Conservation (phyloP, 1,139 yeast genomes). For the Saccharomyces pastorianus region DNA sequence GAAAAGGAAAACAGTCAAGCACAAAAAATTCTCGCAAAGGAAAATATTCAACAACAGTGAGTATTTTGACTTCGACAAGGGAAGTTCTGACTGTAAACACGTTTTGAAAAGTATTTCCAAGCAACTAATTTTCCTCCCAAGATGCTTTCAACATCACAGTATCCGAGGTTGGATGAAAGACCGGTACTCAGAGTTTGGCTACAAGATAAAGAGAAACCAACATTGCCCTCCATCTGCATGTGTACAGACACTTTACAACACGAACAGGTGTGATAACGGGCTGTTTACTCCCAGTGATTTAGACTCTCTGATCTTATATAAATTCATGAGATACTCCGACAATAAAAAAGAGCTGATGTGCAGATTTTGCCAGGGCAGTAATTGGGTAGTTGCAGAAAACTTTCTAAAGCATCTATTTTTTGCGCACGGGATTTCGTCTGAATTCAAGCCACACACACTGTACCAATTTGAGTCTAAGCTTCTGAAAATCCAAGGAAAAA, state of each 20-base stretch:
- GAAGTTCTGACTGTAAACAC: constrained; percentile 10
- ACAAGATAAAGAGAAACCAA: constrained; percentile 12
- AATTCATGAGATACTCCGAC: constrained; percentile 10
- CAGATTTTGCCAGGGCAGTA: constrained; percentile 17
- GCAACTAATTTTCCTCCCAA: constrained; percentile 9
- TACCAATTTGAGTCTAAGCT: not conserved
- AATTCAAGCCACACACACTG: constrained; percentile 1
- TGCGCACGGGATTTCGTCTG: constrained; percentile 19
- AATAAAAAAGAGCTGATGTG: constrained; percentile 12
- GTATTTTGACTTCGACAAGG: not conserved
- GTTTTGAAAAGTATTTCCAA: not conserved
- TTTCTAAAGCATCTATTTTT: constrained; percentile 17
- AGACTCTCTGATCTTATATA: constrained; percentile 8
- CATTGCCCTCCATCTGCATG: constrained; percentile 15
- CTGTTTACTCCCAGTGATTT: not conserved
- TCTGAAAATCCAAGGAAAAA: not conserved
- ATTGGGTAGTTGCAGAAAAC: constrained; percentile 12
- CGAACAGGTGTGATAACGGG: not conserved
- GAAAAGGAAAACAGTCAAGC: not conserved
- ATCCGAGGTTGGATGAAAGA: constrained; percentile 10
- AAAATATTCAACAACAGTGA: not conserved
- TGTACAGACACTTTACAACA: not conserved
- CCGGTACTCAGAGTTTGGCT: constrained; percentile 9
- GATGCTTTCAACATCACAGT: constrained; percentile 16
- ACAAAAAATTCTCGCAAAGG: not conserved